A percentile compares a stretch with the other conserved stretches of the same genome.
Evolutionary conservation across 2,329 filamentous ascomycete genomes (phyloP).

Genomic region (Chaetomiaceae sp.): DNA sequence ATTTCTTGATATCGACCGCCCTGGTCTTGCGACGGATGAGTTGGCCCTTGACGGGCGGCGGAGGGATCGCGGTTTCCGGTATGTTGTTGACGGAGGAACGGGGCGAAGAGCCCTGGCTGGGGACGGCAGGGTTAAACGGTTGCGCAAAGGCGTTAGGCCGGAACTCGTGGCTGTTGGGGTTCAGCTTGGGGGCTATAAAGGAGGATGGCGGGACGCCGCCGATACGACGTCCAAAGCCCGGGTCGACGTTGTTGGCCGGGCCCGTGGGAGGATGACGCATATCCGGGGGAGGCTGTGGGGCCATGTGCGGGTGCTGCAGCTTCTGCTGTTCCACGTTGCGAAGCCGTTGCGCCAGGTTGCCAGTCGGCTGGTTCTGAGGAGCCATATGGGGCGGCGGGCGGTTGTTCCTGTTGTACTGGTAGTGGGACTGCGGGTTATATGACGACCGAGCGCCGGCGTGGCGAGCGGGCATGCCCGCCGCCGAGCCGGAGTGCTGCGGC

Average conservation of each 20-base stretch:
- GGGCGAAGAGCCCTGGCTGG: conserved; percentile 68
- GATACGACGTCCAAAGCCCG: conserved; percentile 47
- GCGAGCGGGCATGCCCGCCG: conserved; percentile 33
- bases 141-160: conserved; percentile 75
- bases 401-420: conserved; percentile 44
- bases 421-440: conserved; percentile 42
- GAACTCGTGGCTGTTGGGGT: conserved; percentile 70
- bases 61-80: conserved; percentile 29
- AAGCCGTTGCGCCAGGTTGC: conserved; percentile 45
- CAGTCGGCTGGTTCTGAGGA: conserved; percentile 36
- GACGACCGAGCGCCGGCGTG: conserved; percentile 44
- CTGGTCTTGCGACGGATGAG: conserved; percentile 66
- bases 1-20: conserved; percentile 65
- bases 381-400: conserved; percentile 40
- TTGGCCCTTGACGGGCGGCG: conserved; percentile 37
- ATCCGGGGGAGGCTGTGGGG: conserved; percentile 29
- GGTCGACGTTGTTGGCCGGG: conserved; percentile 53
- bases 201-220: conserved; percentile 40
- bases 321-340: conserved; percentile 48
- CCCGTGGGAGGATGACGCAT: conserved; percentile 66
- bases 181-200: conserved; percentile 52
- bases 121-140: conserved; percentile 68
- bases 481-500: conserved; percentile 29
- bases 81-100: conserved; percentile 52
- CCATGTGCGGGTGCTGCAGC: conserved; percentile 32